These are phyloP conservation scores for Acorus gramineus DNA, from an alignment of 106 monocot species.

Conservation along the genomic window DNA sequence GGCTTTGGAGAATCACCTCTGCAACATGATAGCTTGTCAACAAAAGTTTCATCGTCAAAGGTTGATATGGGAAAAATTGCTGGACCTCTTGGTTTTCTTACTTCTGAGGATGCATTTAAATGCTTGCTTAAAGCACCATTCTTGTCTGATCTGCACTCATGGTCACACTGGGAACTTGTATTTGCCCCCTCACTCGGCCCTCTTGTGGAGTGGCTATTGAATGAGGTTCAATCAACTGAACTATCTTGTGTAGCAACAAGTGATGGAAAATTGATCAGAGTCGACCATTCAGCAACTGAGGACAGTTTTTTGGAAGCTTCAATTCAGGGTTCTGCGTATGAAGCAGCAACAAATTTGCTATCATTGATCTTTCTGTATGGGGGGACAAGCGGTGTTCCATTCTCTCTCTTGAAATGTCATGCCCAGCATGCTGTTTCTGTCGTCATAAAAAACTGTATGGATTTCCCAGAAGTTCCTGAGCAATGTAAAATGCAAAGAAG, in stretches of 20 bases:
- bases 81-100: constrained; percentile 10
- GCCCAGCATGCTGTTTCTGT: constrained; percentile 48
- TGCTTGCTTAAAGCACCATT: constrained; percentile 79
- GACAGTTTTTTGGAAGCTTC: constrained; percentile 86
- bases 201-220: constrained; percentile 63
- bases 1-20: constrained; percentile 7
- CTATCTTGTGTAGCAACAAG: constrained; percentile 64
- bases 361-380: constrained; percentile 61
- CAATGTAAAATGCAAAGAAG: background rate
- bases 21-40: constrained; percentile 6
- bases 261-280: constrained; percentile 71
- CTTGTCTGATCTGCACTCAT: constrained; percentile 69
- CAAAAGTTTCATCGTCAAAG: background rate
- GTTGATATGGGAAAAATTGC: constrained; percentile 6
- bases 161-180: constrained; percentile 91
- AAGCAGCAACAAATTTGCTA: constrained; percentile 63
- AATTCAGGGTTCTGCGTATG: constrained; percentile 60
- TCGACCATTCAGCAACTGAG: constrained; percentile 54
- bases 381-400: constrained; percentile 46
- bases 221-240: constrained; percentile 26
- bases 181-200: constrained; percentile 73
- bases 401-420: constrained; percentile 80
- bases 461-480: constrained; percentile 3
- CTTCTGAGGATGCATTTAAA: constrained; percentile 60
- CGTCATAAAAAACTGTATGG: constrained; percentile 33